Evolutionary conservation across 495 filamentous ascomycete species (phyloP).

Genomic region (Pseudotulostoma volvatum): DNA sequence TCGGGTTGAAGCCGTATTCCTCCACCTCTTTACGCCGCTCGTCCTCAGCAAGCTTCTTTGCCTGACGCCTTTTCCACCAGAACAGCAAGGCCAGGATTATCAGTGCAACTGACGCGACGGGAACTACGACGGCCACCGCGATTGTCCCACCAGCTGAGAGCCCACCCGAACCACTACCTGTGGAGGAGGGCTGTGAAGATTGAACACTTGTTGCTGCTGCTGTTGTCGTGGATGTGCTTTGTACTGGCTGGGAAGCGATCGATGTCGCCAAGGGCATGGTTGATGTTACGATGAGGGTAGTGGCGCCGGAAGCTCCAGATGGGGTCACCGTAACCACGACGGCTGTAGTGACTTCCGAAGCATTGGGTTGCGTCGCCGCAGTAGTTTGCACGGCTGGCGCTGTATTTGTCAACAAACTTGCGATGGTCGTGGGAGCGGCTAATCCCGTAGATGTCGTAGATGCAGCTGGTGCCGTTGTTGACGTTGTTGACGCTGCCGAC

Average conservation of each 20-base stretch:
- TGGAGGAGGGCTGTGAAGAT: constrained; percentile 10
- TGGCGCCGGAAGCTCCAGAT: too few species aligned
- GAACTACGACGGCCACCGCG: constrained; percentile 86
- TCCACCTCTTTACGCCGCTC: constrained; percentile 85
- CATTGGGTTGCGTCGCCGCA: too few species aligned
- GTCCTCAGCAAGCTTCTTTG: constrained; percentile 70
- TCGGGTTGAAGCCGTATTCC: constrained; percentile 92
- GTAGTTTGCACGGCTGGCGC: too few species aligned
- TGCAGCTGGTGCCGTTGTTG: constrained; percentile 18
- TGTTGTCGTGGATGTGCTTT: constrained; percentile 16
- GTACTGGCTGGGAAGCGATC: constrained; percentile 10
- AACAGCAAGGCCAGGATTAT: constrained; percentile 61
- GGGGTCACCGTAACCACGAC: too few species aligned
- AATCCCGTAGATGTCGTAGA: constrained; percentile 7
- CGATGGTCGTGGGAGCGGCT: too few species aligned
- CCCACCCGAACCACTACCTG: constrained; percentile 19
- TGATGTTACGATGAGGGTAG: too few species aligned
- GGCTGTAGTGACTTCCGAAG: too few species aligned
- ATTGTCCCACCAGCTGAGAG: constrained; percentile 52
- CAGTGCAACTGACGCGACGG: constrained; percentile 74
- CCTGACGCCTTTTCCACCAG: constrained; percentile 76
- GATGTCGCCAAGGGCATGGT: constrained; percentile 3
- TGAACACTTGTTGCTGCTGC: constrained; percentile 16
- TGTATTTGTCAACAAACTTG: too few species aligned
- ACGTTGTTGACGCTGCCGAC: constrained; percentile 10